phyloP scores from a whole-genome alignment of 257 asterid species.

The Lithospermum erythrorhizon region DNA sequence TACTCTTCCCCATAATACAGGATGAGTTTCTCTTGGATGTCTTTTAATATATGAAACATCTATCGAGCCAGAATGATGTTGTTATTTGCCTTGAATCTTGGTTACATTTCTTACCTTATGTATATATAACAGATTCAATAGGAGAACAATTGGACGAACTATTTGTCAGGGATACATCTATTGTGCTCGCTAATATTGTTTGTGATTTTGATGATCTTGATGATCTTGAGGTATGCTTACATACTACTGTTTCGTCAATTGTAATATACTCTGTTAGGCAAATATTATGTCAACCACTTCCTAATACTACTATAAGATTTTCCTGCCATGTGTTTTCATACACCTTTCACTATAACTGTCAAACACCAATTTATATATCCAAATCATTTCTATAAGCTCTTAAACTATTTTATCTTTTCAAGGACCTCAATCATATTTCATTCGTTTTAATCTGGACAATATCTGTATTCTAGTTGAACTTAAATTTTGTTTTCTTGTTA shows the following conservation, averaged over 20 bases:
- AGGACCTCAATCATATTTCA: not conserved
- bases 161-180: constrained; percentile 69
- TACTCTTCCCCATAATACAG: not conserved
- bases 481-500: constrained; percentile 7
- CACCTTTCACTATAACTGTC: no score
- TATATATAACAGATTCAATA: constrained; percentile 44
- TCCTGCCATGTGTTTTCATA: no score
- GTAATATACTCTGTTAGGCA: no score
- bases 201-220: constrained; percentile 50
- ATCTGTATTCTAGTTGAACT: not conserved
- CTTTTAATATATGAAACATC: not conserved
- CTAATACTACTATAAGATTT: no score
- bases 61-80: not conserved
- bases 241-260: not conserved
- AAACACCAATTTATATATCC: no score
- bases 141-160: constrained; percentile 53
- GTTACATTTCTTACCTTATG: constrained; percentile 9
- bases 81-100: not conserved
- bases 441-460: not conserved
- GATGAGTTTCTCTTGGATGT: not conserved
- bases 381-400: not conserved
- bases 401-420: no score
- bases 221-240: constrained; percentile 32
- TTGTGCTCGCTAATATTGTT: constrained; percentile 53
- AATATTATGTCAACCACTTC: no score